Evolutionary conservation across 257 asterid genomes (phyloP).

Genomic region (Solanum rostratum): DNA sequence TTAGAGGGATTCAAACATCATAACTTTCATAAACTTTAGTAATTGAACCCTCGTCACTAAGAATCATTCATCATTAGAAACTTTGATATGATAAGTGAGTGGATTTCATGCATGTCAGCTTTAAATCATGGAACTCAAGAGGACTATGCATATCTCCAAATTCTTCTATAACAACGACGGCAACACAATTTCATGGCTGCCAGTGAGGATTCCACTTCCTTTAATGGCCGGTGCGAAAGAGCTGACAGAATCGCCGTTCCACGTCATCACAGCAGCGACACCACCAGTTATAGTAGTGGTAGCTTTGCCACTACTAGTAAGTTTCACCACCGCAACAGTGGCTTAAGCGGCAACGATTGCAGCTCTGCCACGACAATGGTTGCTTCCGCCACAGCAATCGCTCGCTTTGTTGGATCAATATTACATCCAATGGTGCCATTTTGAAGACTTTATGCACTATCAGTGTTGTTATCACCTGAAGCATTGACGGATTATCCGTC

Average conservation of each 20-base stretch:
- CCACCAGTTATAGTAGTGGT: background rate
- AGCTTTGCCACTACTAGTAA: slow-evolving; percentile 40
- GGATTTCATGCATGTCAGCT: no score
- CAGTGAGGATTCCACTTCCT: background rate
- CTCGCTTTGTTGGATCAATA: slow-evolving; percentile 41
- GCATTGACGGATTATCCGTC: no score
- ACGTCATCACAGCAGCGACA: background rate
- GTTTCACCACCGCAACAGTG: slow-evolving; percentile 56
- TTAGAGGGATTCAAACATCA: no score
- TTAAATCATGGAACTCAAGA: no score
- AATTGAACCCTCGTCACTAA: no score
- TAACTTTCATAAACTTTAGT: no score
- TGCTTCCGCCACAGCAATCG: slow-evolving; percentile 65
- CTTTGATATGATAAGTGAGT: no score
- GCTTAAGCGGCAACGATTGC: slow-evolving; percentile 77
- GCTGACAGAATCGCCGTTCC: background rate
- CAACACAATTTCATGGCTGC: slow-evolving; percentile 20
- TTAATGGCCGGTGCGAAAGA: slow-evolving; percentile 7
- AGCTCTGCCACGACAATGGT: slow-evolving; percentile 66
- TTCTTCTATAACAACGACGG: slow-evolving; percentile 19
- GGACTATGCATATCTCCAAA: no score
- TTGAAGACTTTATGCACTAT: no score
- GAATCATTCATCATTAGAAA: no score
- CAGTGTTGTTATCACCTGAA: no score
- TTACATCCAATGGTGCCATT: background rate